These are phyloP conservation scores for Farysia itapuensis DNA, from an alignment of 1,284 basidiomycete species.

Conservation along the genomic window DNA sequence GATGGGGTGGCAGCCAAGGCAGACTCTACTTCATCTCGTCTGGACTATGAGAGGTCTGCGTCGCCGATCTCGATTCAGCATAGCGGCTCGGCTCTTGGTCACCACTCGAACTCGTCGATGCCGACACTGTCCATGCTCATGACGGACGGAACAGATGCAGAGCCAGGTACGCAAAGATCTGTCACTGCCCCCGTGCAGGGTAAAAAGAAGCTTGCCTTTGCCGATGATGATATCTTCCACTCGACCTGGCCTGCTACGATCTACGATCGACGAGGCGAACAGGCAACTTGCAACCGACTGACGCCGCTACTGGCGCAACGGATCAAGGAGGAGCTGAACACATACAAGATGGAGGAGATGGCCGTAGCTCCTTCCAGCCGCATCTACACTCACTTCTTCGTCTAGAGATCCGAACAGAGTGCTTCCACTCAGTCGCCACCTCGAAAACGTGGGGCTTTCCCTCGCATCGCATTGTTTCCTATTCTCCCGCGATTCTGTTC, in stretches of 20 bases:
- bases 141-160: conserved; percentile 63
- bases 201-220: conserved; percentile 77
- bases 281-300: conserved; percentile 91
- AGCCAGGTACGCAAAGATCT: conserved; percentile 51
- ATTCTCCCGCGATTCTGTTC: too few species aligned
- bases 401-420: too few species aligned
- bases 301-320: conserved; percentile 90
- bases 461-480: too few species aligned
- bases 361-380: conserved; percentile 71
- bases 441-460: too few species aligned
- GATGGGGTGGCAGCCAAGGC: conserved; percentile 44
- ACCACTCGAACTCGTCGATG: conserved; percentile 64
- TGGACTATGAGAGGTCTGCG: conserved; percentile 20
- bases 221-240: conserved; percentile 87
- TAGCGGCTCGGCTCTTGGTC: conserved; percentile 37
- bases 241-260: conserved; percentile 87
- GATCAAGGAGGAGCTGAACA: conserved; percentile 80
- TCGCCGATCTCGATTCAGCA: conserved; percentile 31
- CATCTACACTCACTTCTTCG: conserved; percentile 58
- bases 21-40: conserved; percentile 30
- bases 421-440: too few species aligned
- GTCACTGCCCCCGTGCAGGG: conserved; percentile 63
- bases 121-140: conserved; percentile 83
- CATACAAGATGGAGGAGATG: conserved; percentile 98
- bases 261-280: conserved; percentile 92